Evolutionary conservation across 441 rosid species (phyloP).

Genomic region (Adansonia grandidieri): DNA sequence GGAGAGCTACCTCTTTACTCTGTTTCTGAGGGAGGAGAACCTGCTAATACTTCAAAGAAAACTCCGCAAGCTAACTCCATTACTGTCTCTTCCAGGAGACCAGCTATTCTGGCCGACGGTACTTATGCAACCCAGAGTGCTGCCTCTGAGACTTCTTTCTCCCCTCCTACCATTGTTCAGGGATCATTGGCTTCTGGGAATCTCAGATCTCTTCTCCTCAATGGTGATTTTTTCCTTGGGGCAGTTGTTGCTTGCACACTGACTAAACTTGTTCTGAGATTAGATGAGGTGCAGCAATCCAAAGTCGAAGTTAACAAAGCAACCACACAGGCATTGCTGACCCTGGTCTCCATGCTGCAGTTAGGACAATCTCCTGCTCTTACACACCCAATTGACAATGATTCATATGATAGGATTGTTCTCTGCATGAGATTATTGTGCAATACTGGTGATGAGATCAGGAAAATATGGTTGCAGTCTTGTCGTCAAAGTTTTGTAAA

Average conservation of each 20-base stretch:
- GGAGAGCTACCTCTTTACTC: conserved; percentile 85
- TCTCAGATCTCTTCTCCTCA: conserved; percentile 76
- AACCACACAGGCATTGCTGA: conserved; percentile 59
- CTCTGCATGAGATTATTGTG: conserved; percentile 75
- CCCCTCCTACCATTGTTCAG: conserved; percentile 76
- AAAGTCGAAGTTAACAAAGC: conserved; percentile 75
- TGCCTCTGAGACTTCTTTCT: conserved; percentile 84
- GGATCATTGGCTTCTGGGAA: conserved; percentile 81
- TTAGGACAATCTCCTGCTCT: conserved; percentile 79
- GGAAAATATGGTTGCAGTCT: conserved; percentile 84
- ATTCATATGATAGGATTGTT: conserved; percentile 78
- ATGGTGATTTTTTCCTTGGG: conserved; percentile 94
- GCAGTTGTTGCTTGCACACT: conserved; percentile 88
- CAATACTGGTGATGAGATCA: conserved; percentile 71
- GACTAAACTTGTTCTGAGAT: conserved; percentile 81
- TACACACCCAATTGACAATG: conserved; percentile 78
- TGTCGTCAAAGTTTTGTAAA: conserved; percentile 85
- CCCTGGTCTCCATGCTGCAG: conserved; percentile 80
- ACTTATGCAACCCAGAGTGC: conserved; percentile 97
- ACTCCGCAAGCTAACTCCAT: conserved; percentile 54
- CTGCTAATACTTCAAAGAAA: conserved; percentile 54
- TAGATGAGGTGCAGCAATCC: conserved; percentile 84
- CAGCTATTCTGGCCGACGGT: conserved; percentile 93
- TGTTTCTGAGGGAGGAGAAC: conserved; percentile 61
- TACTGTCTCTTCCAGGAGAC: conserved; percentile 77